Evolutionary conservation across 2,329 filamentous ascomycete species (phyloP), one percentile per base, ranked within the genome.

Genomic region (Davidsoniella virescens): DNA sequence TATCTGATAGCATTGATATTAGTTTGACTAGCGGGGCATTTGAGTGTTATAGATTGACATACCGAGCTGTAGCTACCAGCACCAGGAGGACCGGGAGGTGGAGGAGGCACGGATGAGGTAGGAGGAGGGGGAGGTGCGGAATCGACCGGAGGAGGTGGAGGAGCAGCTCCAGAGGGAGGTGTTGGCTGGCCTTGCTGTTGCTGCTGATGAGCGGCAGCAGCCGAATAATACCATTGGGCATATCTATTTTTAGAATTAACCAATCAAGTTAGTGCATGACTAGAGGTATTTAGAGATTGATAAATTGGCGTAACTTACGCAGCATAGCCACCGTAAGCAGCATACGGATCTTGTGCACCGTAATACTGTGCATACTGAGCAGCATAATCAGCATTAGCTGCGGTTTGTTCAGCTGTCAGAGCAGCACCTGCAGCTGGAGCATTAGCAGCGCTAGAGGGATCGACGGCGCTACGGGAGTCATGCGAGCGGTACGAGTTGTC

Each of bases 311-410:
- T 5, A 29, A 57, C 70, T 61, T 73, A 85, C 67, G 82, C 84
- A 57, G 81, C 76, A 64, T 92, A 95, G 50, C 90, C 90, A 55
- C 90, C 90, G 58, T 92, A 95, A 7, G 84, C 80, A 40, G 87
- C 87, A 63, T 95, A 95, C 0, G 88, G 90, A 60, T 95, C 87
- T 55, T 75, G 70, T 50, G 71, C 71, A 55, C 72, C 73, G 54
- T 88, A 90, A 64, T 93, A 92, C 62, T 87, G 82, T 2, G 84
- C 82, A 62, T 93, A 93, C 60, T 90, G 84, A 16, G 82, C 78
- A 48, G 78, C 78, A 62, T 92, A 92, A 58, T 93, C 84, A 4
- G 60, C 55, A 42, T 44, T 47, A 38, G 49, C 29, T 20, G 47
- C 44, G 39, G 41, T 44, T 10, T 50, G 47, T 16, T 38, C 9